Percentiles rank a stretch among this genome's conserved stretches.
Evolutionary conservation across 495 filamentous ascomycete genomes (phyloP).

Genomic region (Amorphotheca resinae): DNA sequence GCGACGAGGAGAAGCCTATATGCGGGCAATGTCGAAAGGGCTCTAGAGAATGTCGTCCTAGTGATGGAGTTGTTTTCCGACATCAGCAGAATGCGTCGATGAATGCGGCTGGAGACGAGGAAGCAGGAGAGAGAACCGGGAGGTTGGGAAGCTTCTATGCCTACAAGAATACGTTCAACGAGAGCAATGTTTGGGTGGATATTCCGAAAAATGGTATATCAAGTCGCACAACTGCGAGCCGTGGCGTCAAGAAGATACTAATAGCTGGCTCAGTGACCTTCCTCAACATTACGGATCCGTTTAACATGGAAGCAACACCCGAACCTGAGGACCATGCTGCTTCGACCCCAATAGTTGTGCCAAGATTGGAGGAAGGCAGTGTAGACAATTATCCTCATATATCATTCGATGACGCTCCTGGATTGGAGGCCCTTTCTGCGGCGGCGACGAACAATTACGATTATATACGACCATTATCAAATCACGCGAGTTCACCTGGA

Average conservation of each 20-base stretch:
- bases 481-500: constrained; percentile 3
- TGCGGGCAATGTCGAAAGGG: constrained; percentile 44
- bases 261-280: constrained; percentile 48
- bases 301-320: constrained; percentile 25
- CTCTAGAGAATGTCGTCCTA: constrained; percentile 46
- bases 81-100: constrained; percentile 66
- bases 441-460: constrained; percentile 36
- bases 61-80: constrained; percentile 52
- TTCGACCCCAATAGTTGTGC: constrained; percentile 14
- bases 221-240: no score
- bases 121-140: constrained; percentile 27
- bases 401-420: constrained; percentile 29
- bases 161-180: constrained; percentile 55
- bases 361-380: constrained; percentile 19
- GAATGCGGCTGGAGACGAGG: constrained; percentile 35
- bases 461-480: constrained; percentile 12
- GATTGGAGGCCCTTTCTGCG: constrained; percentile 44
- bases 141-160: constrained; percentile 52
- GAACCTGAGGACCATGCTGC: constrained; percentile 32
- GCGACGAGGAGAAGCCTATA: constrained; percentile 38
- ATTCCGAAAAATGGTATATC: constrained; percentile 35
- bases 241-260: no score
- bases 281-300: constrained; percentile 50
- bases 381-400: constrained; percentile 10
- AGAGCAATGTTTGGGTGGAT: constrained; percentile 49